Evolutionary conservation across 768 basidiomycete genomes (phyloP).

Genomic region (Serpula lacrymans): DNA sequence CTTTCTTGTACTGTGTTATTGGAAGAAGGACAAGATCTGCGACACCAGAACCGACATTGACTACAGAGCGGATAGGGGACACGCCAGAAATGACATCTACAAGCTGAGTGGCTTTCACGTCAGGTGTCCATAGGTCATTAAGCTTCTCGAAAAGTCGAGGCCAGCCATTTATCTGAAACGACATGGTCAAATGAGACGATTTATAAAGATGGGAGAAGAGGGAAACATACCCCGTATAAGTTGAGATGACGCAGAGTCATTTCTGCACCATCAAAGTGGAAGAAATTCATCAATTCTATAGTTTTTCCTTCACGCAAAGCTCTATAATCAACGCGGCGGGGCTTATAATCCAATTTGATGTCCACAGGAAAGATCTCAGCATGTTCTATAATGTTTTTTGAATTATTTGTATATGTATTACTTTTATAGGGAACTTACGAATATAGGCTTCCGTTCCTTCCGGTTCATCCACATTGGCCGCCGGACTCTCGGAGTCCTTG

Average conservation of each 20-base stretch:
- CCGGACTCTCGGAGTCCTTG: slow-evolving; percentile 51
- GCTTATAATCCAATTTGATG: slow-evolving; percentile 97
- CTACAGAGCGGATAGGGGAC: slow-evolving; percentile 91
- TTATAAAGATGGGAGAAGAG: neutral
- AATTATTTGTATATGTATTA: neutral
- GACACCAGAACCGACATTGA: slow-evolving; percentile 96
- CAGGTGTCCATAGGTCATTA: slow-evolving; percentile 99
- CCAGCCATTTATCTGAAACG: slow-evolving; percentile 85
- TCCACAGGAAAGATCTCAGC: slow-evolving; percentile 95
- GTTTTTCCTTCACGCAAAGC: slow-evolving; percentile 88
- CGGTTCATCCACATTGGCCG: slow-evolving; percentile 31
- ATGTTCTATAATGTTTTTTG: slow-evolving; percentile 53
- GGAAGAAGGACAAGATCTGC: slow-evolving; percentile 95
- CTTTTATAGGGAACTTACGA: slow-evolving; percentile 45
- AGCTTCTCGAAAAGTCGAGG: slow-evolving; percentile 81
- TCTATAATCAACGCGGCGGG: slow-evolving; percentile 91
- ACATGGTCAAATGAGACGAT: slow-evolving; percentile 4
- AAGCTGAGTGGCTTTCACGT: slow-evolving; percentile 97
- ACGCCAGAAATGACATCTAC: slow-evolving; percentile 97
- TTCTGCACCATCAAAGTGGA: slow-evolving; percentile 98
- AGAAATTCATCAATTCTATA: slow-evolving; percentile 99
- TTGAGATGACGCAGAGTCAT: slow-evolving; percentile 96
- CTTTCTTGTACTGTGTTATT: slow-evolving; percentile 96
- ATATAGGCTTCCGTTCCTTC: slow-evolving; percentile 58
- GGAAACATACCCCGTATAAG: slow-evolving; percentile 73